Evolutionary conservation across 2,329 filamentous ascomycete genomes (phyloP).

Genomic region (Cadophora sp.): DNA sequence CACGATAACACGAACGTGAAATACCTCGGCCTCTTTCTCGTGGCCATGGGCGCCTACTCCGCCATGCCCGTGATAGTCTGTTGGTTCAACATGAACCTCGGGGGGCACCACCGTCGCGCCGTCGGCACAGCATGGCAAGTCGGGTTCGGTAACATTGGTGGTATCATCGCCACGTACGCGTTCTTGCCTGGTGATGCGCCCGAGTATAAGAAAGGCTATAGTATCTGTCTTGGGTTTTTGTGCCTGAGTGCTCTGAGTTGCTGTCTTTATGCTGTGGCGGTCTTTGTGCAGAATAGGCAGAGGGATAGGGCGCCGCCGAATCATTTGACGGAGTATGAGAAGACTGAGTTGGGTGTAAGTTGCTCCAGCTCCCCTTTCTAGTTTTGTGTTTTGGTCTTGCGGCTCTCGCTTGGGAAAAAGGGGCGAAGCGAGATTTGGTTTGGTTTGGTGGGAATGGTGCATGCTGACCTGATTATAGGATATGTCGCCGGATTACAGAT

Average conservation of each 20-base stretch:
- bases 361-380: neutral
- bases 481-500: constrained; percentile 46
- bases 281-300: constrained; percentile 65
- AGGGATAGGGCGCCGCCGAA: constrained; percentile 57
- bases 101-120: constrained; percentile 72
- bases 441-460: neutral
- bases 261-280: constrained; percentile 63
- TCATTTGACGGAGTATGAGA: constrained; percentile 65
- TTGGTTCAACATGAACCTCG: constrained; percentile 84
- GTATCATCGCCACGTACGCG: constrained; percentile 77
- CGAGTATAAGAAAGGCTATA: constrained; percentile 74
- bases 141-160: constrained; percentile 80
- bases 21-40: constrained; percentile 83
- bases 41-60: constrained; percentile 79
- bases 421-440: neutral
- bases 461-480: constrained; percentile 38
- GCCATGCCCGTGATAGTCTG: constrained; percentile 90
- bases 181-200: constrained; percentile 73
- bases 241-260: constrained; percentile 70
- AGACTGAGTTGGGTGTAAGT: constrained; percentile 54
- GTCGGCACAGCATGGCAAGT: constrained; percentile 80
- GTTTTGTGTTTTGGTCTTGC: neutral
- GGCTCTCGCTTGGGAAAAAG: too few relatives aligned
- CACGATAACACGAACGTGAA: constrained; percentile 71
- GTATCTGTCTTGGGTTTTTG: constrained; percentile 77